Percentiles rank a stretch among this genome's conserved stretches.
Conservation (phyloP, 352 stramenopile genomes). For the Paralagenidium karlingii region DNA sequence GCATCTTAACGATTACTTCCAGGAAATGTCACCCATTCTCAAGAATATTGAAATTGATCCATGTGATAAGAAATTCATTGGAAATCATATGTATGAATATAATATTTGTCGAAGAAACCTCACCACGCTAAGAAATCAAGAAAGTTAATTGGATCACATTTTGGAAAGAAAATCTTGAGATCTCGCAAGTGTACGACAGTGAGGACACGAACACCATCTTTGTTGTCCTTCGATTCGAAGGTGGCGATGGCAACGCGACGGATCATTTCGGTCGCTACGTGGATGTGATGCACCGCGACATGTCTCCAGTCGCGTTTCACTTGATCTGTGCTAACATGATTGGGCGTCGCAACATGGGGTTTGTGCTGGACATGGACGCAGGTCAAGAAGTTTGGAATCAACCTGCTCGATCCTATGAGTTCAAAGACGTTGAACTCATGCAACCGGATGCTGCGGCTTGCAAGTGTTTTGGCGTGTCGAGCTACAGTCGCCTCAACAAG, state of each 20-base stretch:
- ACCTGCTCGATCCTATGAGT: conserved; percentile 7
- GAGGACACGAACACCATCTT: conserved; percentile 34
- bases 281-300: conserved; percentile 21
- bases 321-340: conserved; percentile 36
- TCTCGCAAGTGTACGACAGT: conserved; percentile 40
- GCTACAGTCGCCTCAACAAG: conserved; percentile 10
- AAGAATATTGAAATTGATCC: conserved; percentile 6
- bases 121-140: no score
- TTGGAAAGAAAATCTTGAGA: no score
- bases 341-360: conserved; percentile 24
- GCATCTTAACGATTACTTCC: no score
- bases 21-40: conserved; percentile 11
- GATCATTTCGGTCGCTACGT: conserved; percentile 26
- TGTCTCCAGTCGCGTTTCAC: conserved; percentile 41
- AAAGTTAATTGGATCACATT: no score
- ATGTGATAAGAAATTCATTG: conserved; percentile 1
- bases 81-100: conserved; percentile 6
- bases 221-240: conserved; percentile 34
- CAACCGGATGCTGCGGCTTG: background rate
- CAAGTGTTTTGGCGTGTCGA: background rate
- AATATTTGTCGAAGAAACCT: conserved; percentile 3
- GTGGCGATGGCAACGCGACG: conserved; percentile 14
- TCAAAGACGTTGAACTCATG: no score
- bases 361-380: conserved; percentile 39
- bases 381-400: conserved; percentile 53